phyloP scores from a whole-genome alignment of 257 asterid species.

The Solanum commersonii region DNA sequence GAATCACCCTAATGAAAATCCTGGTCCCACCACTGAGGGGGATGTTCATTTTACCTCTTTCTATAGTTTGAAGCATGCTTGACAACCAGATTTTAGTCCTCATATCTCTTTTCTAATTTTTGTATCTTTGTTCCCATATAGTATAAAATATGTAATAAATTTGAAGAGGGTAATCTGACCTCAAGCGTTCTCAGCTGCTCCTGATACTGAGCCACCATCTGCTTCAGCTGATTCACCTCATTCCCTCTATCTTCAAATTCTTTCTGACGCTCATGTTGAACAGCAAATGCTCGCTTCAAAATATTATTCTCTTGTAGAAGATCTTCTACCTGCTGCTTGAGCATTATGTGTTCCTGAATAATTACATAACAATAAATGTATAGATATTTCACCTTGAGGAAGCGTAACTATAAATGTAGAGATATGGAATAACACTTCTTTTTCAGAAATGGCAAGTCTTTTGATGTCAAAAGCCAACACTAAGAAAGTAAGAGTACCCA shows the following conservation, averaged over 20 bases:
- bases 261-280: conserved; percentile 83
- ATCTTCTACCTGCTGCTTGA: conserved; percentile 75
- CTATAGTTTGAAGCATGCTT: neutral
- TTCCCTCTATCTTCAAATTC: conserved; percentile 67
- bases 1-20: neutral
- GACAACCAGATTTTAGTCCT: neutral
- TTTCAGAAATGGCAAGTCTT: neutral
- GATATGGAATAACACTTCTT: neutral
- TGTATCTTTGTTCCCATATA: neutral
- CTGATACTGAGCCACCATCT: conserved; percentile 72
- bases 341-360: conserved; percentile 47
- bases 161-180: conserved; percentile 34
- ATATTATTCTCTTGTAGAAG: conserved; percentile 60
- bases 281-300: conserved; percentile 75
- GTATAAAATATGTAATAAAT: neutral
- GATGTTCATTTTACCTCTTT: neutral
- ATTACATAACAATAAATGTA: neutral
- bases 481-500: neutral
- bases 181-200: conserved; percentile 91
- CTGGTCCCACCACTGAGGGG: neutral
- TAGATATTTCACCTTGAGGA: neutral
- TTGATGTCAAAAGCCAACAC: neutral
- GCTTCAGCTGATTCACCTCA: conserved; percentile 78
- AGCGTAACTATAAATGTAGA: neutral
- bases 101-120: neutral